Base-by-base conservation (phyloP, 2,329 filamentous ascomycete species). In the Exophiala sp. region DNA sequence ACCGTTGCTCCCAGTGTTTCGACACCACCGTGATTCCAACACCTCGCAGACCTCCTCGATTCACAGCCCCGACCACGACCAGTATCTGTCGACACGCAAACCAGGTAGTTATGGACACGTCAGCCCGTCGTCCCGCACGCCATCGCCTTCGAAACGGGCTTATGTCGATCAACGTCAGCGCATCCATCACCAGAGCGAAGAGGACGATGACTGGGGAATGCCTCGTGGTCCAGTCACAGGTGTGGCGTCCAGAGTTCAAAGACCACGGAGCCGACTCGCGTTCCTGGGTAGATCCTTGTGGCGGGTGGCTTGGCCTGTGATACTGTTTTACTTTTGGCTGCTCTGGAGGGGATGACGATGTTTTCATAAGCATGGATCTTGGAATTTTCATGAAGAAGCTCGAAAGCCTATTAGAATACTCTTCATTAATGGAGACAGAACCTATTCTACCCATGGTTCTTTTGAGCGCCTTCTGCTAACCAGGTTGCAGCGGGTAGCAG, bases 291-390 rank as follows among this genome's bases (percentile, higher is more conserved):
- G 72, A 7, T 82, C 78, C 38, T 60, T 82, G 14, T 81, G 78
- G 69, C 73, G 78, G 41, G 81, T 89, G 2, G 73, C 73, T 4
- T 80, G 78, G 74, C 77, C 86, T 65, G 80, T 79, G 16, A 65
- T 82, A 38, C 57, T 71, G 11, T 81, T 82, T 65, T 93, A 86
- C 73, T 73, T 73, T 23, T 86, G 81, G 69, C 68, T 91, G 59
- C 73, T 83, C 49, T 80, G 77, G 69, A 75, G 74, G 62, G 82
- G 83, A 56, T 87, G 63, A 66, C 64, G 39, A 9, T 45, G 24
- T 50, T 29, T 32, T 30, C 38, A 22, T 18, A 16, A n/a, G 2
- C 19, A 13, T 6, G 18, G 18, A 23, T 9, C 24, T 35, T 6
- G n/a, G n/a, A 6, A 14, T 18, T 5, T 18, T 5, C 6, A 7